Conservation (phyloP, 108 stramenopile species). For the Cyclotella atomus region DNA sequence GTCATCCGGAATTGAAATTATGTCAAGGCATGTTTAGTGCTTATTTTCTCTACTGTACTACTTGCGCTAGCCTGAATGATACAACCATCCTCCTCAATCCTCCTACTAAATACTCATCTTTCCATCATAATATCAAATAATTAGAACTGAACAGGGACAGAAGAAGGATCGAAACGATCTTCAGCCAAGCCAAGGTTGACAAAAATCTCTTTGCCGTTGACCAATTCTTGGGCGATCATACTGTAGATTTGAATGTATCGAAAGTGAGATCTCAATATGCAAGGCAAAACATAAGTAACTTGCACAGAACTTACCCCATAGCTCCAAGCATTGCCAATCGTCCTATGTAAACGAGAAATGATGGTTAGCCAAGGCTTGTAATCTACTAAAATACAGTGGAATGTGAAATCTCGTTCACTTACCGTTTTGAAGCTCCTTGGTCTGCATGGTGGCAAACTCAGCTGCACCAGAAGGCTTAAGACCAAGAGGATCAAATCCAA, state of each 20-base stretch:
- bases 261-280: too few species aligned
- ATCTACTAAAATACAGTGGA: too few species aligned
- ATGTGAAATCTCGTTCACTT: too few species aligned
- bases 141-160: conserved; percentile 47
- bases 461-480: conserved; percentile 70
- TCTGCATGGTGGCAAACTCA: conserved; percentile 71
- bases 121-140: not conserved
- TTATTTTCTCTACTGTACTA: not conserved
- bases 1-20: too few species aligned
- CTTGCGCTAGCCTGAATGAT: not conserved
- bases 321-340: conserved; percentile 86
- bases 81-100: not conserved
- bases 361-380: too few species aligned
- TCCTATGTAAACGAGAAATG: too few species aligned
- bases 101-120: not conserved
- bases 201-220: conserved; percentile 55
- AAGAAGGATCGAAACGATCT: conserved; percentile 47
- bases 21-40: too few species aligned
- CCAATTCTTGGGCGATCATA: conserved; percentile 78
- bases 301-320: too few species aligned
- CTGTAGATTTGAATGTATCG: too few species aligned
- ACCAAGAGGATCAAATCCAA: conserved; percentile 84
- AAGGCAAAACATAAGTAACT: too few species aligned
- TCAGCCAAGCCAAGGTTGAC: conserved; percentile 50
- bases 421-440: conserved; percentile 90